Conservation (phyloP, 768 basidiomycete genomes). For the Termitomyces sp. region DNA sequence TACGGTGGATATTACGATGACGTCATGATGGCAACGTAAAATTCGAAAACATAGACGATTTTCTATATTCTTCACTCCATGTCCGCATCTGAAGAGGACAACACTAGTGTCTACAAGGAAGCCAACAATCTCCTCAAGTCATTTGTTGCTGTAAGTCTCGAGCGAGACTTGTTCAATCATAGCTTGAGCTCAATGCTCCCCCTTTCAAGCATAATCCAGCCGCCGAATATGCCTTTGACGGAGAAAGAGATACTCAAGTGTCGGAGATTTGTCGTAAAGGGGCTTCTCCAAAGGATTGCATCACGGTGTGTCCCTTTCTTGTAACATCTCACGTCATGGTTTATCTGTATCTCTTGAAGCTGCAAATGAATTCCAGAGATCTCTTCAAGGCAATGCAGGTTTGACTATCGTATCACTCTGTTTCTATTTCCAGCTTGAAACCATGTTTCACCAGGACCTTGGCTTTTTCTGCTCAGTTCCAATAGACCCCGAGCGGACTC, state of each 20-base stretch:
- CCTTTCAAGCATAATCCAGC: conserved; percentile 42
- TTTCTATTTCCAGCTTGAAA: background rate
- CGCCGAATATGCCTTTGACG: conserved; percentile 59
- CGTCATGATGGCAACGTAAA: background rate
- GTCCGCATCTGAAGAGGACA: background rate
- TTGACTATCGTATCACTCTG: conserved; percentile 4
- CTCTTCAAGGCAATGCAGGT: conserved; percentile 77
- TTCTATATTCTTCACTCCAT: background rate
- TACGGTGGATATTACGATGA: background rate
- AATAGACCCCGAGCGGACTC: conserved; percentile 58
- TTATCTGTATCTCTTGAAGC: conserved; percentile 28
- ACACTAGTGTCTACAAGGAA: background rate
- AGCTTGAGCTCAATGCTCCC: background rate
- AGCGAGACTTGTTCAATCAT: background rate
- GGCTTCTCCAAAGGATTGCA: conserved; percentile 46
- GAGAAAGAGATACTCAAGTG: conserved; percentile 50
- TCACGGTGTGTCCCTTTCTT: conserved; percentile 39
- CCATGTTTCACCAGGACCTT: conserved; percentile 36
- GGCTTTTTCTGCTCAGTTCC: conserved; percentile 72
- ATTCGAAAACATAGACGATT: background rate
- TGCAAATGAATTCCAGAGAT: conserved; percentile 59
- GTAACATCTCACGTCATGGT: background rate
- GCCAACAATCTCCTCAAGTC: conserved; percentile 9
- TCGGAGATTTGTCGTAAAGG: conserved; percentile 59
- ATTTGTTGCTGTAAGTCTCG: conserved; percentile 15